Base-by-base conservation (phyloP, 768 basidiomycete genomes). In the Suillus tomentosus region DNA sequence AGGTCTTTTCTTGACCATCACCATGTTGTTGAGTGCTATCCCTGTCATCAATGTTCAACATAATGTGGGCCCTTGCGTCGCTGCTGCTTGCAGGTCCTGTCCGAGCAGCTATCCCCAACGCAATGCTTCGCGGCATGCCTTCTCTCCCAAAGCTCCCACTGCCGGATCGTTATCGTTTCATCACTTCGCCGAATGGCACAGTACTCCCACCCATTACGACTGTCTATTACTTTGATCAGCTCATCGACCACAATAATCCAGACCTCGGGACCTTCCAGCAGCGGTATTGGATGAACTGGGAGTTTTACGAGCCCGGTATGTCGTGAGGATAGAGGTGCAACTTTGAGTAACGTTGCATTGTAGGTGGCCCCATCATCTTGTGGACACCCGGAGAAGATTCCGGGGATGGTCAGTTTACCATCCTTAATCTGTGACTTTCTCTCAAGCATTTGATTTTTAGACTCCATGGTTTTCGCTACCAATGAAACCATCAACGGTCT, bases 191-290 rank as follows among this genome's bases (percentile, higher is more conserved):
- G 17, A 71, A 75, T n/a, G 76, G 72, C 15, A 70, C 72, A 15
- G 60, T 48, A 15, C 64, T 71, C 10, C 76, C 76, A 6, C 58
- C 74, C 6, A 60, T 73, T 59, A 66, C 64, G 3, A 76, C 74
- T 2, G 69, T 72, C 1, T 76, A 77, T 64, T 64, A 71, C 50
- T 77, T 77, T 24, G 62, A 77, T 51, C 76, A 77, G 60, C 58
- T 74, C 50, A 76, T 73, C 61, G 83, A 85, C 70, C 85, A 85
- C 71, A 80, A 71, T 34, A 76, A 85, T 66, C 86, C 87, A 14
- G 76, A 80, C 39, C 76, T 84, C 24, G 90, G 90, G 17, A 91
- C 89, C 19, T 92, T 92, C 77, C 79, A 85, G 71, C 90, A 91
- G 74, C 83, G 90, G 45, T 91, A 82, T 73, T 91, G 88, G 88